Base-by-base conservation (phyloP, 2,329 filamentous ascomycete genomes). In the Fusarium protoensiforme region DNA sequence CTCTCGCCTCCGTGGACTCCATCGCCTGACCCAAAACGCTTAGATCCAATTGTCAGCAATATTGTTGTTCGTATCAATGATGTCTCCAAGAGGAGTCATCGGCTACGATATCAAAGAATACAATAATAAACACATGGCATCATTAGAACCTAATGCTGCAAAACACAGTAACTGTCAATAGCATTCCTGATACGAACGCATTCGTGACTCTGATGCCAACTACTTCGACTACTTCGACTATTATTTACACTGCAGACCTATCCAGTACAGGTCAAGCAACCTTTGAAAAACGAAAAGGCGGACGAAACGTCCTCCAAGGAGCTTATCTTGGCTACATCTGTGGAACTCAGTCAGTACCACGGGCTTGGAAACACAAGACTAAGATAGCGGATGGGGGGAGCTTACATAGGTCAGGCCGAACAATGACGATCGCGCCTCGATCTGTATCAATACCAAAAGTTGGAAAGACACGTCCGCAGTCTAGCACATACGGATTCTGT, bases 381-480 rank as follows among this genome's bases (percentile, higher is more conserved):
- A 5, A 13, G 4, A 5, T 2, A 2, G 20, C 1, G 0, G 3
- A 6, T 7, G 29, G n/a, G 1, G 33, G 9, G 6, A 3, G 61
- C 74, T 67, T 38, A 77, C 75, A 76, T 14, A 70, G 29, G 13
- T 77, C 75, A 0, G 75, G 75, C 3, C 75, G 51, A 29, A 77
- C 56, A 11, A 77, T 36, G 0, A 70, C 16, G 10, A 77, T 59
- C 2, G 60, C 70, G 2, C 75, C 75, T 6, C 20, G 36, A 3
- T 31, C 35, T 1, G 33, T 13, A 9, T 67, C n/a, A 6, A 77
- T 56, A 2, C 75, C 75, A 7, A 77, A 77, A 1, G 53, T 61
- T 0, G 41, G 4, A 2, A 71, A 77, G 0, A 67, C 64, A 1
- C 57, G 41, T 0, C 75, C 75, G 3, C 66, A 75, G 0, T 64